Base-by-base conservation (phyloP, 441 rosid species). In the Adansonia rubrostipa region DNA sequence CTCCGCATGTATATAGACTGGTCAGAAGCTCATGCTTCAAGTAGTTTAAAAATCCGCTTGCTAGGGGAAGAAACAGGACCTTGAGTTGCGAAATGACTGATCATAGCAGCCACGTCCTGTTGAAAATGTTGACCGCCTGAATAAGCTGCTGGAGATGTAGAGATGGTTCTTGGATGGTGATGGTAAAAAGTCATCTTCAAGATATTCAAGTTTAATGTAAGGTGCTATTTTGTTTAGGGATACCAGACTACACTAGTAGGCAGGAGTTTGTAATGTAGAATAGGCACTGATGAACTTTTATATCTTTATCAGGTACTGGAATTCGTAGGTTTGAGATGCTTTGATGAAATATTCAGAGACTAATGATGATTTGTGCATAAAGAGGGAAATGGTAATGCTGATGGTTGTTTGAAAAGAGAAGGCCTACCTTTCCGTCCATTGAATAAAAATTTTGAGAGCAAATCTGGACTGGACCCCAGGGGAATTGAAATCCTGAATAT, bases 91-190 rank as follows among this genome's bases (percentile, higher is more conserved):
- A 45, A 24, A 20, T 47, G 76, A 63, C 73, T 36, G 58, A 66
- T 24, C 19, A 50, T 20, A 40, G 47, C 42, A 54, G 58, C 53
- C 9, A 47, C 45, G 28, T 58, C 74, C 75, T 76, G 78, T 70
- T 48, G 68, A 68, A 65, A 71, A 70, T 75, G 75, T 22, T 47
- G 22, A 54, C 45, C 15, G 5, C 44, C 54, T 53, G 54, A 71
- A 77, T 73, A 79, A 81, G 72, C 76, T 69, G 79, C 61, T 54
- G 45, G n/a, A 58, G 79, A 69, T 81, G 79, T 77, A 86, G 83
- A 79, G 72, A 79, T n/a, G 71, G 50, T 75, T 13, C 14, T 61
- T 76, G 13, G 74, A 53, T 51, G 71, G 54, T 66, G 6, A 44
- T 77, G 83, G 80, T 76, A 79, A 53, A 58, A 72, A 7, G 62